Evolutionary conservation across 345 rosid species (phyloP).

Genomic region (Brassica rapa): DNA sequence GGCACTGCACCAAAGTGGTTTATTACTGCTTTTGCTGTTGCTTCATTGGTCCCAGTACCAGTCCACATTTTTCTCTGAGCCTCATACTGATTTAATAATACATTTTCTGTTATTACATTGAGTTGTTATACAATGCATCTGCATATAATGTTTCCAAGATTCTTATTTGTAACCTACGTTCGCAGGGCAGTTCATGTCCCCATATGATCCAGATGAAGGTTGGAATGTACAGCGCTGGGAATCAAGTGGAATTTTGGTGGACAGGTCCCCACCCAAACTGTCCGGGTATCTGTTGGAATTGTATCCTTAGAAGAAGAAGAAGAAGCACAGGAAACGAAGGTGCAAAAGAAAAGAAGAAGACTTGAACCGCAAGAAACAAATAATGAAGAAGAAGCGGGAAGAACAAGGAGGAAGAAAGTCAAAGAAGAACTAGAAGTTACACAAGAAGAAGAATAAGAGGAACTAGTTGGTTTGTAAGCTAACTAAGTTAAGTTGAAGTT

Average conservation of each 20-base stretch:
- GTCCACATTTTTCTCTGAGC: constrained; percentile 22
- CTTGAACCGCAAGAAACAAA: too few species aligned
- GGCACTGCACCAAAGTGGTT: constrained; percentile 77
- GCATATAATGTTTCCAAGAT: background rate
- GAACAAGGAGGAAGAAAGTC: too few species aligned
- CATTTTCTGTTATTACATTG: constrained; percentile 5
- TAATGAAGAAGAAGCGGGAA: too few species aligned
- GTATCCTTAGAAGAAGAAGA: too few species aligned
- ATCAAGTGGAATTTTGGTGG: constrained; percentile 89
- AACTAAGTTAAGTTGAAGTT: too few species aligned
- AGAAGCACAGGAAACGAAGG: too few species aligned
- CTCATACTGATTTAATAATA: constrained; percentile 25
- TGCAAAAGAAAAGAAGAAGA: too few species aligned
- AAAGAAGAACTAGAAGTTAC: too few species aligned
- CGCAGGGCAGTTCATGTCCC: constrained; percentile 98
- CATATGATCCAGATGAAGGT: constrained; percentile 99
- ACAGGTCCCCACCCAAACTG: constrained; percentile 94
- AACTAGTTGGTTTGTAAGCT: too few species aligned
- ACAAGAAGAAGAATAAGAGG: too few species aligned
- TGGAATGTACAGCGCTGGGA: constrained; percentile 99
- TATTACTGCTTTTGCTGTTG: constrained; percentile 69
- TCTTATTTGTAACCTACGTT: constrained; percentile 11
- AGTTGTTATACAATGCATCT: constrained; percentile 1
- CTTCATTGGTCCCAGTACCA: too few species aligned
- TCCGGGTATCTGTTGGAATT: constrained; percentile 60